Evolutionary conservation across 2,329 filamentous ascomycete genomes (phyloP), one percentile per base, ranked within the genome.

Genomic region (Fusarium papillatum): DNA sequence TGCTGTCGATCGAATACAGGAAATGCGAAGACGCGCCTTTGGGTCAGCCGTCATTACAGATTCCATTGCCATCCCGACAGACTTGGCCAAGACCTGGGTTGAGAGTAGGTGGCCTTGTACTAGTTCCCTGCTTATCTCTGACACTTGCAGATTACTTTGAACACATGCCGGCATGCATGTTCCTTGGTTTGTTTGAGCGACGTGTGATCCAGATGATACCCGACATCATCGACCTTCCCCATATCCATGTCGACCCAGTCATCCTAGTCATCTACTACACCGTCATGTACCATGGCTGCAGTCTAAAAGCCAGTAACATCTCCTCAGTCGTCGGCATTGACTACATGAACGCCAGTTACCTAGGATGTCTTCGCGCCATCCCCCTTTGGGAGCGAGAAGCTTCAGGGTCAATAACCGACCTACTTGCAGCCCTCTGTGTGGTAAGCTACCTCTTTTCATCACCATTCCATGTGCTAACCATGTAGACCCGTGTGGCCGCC

Each of bases 221-320:
- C 0, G 81, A 83, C 46, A 74, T 83, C 5, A 73, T 80, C 34
- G 76, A 69, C 9, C 65, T 81, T 8, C 79, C 78, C 3, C 79
- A 82, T n/a, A 76, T 82, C 3, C 79, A 82, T 9, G 55, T 82
- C 1, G 81, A 82, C n/a, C 76, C 80, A 0, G 76, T 77, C 16
- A 80, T 82, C 14, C 70, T 81, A 0, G 76, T 82, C 1, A 80
- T 82, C 11, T 82, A 82, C 66, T 82, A 82, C 36, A 75, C 75
- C 22, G 78, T 82, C 17, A 74, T 83, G 10, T 82, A 78, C 41
- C 75, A 81, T 11, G 81, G 81, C 24, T 78, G 74, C 7, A 73
- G 68, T n/a, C 36, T 80, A 4, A 79, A 70, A 31, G 72, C 69
- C 4, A 80, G 77, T 2, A 80, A 80, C 13, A 59, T 65, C 22